Percentiles rank a stretch among this genome's conserved stretches.
These are phyloP conservation scores for Chalciporus pseudorubinellus DNA, from an alignment of 768 basidiomycete species.

Conservation along the genomic window DNA sequence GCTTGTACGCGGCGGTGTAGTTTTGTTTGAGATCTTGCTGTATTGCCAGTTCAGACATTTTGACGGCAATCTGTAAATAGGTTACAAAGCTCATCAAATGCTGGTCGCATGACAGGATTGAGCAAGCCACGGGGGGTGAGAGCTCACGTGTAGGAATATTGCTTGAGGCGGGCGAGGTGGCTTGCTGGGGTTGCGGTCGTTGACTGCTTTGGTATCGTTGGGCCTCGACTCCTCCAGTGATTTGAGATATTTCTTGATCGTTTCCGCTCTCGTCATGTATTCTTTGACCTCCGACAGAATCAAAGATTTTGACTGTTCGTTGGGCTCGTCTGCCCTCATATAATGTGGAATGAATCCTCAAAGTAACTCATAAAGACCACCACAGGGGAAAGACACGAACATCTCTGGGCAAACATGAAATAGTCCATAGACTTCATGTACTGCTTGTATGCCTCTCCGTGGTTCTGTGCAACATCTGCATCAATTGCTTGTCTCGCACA, in stretches of 20 bases:
- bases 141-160: slow-evolving; percentile 16
- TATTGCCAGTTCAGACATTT: slow-evolving; percentile 84
- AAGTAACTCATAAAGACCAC: background rate
- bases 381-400: slow-evolving; percentile 38
- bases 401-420: slow-evolving; percentile 95
- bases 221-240: background rate
- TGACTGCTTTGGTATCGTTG: background rate
- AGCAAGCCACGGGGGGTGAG: no score
- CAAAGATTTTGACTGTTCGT: slow-evolving; percentile 80
- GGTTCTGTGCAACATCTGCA: slow-evolving; percentile 85
- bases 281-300: slow-evolving; percentile 85
- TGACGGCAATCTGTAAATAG: slow-evolving; percentile 64
- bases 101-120: background rate
- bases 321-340: slow-evolving; percentile 61
- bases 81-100: background rate
- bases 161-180: slow-evolving; percentile 16
- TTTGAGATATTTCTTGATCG: slow-evolving; percentile 75
- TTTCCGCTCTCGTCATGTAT: slow-evolving; percentile 88
- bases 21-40: slow-evolving; percentile 88
- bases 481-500: slow-evolving; percentile 88
- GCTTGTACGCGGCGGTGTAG: slow-evolving; percentile 88
- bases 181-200: background rate
- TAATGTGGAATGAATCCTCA: slow-evolving; percentile 1
- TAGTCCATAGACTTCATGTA: slow-evolving; percentile 95
- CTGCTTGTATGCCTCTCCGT: slow-evolving; percentile 88